Base-by-base conservation (phyloP, 2,329 filamentous ascomycete species). In the Botrytis hyacinthi region DNA sequence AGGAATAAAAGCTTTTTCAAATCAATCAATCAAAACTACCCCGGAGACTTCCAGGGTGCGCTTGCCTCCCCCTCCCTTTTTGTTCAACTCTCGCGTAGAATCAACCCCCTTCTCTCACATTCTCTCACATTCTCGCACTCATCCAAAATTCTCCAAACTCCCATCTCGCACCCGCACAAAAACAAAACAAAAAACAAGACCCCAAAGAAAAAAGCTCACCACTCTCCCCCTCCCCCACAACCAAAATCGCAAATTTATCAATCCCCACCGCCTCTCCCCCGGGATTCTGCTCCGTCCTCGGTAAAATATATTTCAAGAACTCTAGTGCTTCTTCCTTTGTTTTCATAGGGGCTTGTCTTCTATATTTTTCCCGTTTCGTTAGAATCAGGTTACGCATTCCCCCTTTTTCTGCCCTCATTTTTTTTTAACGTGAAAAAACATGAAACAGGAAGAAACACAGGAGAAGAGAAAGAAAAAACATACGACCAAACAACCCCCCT, bases 401-500 rank as follows among this genome's bases (percentile, higher is more conserved):
- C 44, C 44, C 44, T 8, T 22, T 46, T 9, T 4, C 46, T 0
- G 1, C 46, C 9, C 46, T 26, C 46, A 48, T 48, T 29, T n/a
- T 29, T 9, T 29, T 9, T 54, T 16, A 8, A 40, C 10, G 37
- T 12, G 10, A 51, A n/a, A 54, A 8, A 4, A 35, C 22, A 35
- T 37, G 35, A 37, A 9, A 48, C 0, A n/a, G 10, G 8, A n/a
- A 60, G 16, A 37, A 9, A 10, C 46, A 37, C 2, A 8, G 22
- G 26, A 29, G 1, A 22, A 20, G 40, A 32, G 32, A 14, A 62
- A 60, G 29, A 44, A 6, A 59, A n/a, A 20, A 74, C 74, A 20
- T 68, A 78, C 77, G 75, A 75, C 74, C 75, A 79, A 20, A 62
- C 16, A 14, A 78, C 20, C 3, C 66, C 54, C 29, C 74, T 66